Percentiles rank a stretch among this genome's conserved stretches.
Evolutionary conservation across 2,329 filamentous ascomycete species (phyloP).

Genomic region (Eurotiales sp.): DNA sequence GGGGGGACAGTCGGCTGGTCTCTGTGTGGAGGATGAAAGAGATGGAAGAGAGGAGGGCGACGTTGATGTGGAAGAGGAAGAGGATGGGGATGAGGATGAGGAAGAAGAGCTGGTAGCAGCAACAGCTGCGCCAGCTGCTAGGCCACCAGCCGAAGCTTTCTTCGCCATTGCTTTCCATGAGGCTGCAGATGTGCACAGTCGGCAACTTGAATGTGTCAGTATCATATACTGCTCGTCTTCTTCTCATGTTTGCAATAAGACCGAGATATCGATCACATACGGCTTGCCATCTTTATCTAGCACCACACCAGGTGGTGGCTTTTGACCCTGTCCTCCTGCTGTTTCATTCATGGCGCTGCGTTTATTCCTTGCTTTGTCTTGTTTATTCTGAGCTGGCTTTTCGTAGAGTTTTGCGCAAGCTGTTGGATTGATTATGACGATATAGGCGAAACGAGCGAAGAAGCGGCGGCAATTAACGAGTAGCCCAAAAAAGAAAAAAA

Average conservation of each 20-base stretch:
- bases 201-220: no score
- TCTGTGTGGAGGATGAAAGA: conserved; percentile 31
- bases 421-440: no score
- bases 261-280: conserved; percentile 28
- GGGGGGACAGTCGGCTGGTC: conserved; percentile 71
- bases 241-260: neutral
- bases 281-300: conserved; percentile 50
- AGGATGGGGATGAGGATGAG: neutral
- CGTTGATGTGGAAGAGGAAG: conserved; percentile 34
- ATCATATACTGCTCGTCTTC: no score
- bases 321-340: conserved; percentile 19
- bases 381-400: no score
- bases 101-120: conserved; percentile 17
- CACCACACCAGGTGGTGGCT: conserved; percentile 45
- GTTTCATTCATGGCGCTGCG: conserved; percentile 7
- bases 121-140: conserved; percentile 20
- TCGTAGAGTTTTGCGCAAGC: neutral
- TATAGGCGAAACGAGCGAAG: no score
- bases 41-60: neutral
- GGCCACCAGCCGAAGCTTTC: conserved; percentile 26
- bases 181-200: conserved; percentile 46
- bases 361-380: no score
- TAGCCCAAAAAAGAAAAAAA: no score
- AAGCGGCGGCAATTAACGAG: no score
- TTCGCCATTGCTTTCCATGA: conserved; percentile 46